Percentiles rank a stretch among this genome's conserved stretches.
These are phyloP conservation scores for Paraconiothyrium sp. DNA, from an alignment of 2,329 filamentous ascomycete species.

Conservation along the genomic window DNA sequence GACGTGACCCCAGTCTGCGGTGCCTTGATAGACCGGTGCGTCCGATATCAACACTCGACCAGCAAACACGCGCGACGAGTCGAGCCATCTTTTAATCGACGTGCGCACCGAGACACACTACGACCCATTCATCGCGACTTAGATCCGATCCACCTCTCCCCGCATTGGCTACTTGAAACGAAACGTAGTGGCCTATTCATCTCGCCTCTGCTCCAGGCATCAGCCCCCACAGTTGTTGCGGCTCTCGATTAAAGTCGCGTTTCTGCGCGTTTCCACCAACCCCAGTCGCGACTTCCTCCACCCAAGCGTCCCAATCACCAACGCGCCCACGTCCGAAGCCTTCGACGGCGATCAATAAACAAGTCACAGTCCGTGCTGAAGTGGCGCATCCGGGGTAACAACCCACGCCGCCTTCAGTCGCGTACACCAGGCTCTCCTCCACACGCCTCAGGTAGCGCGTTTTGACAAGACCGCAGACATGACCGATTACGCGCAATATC, in stretches of 20 bases:
- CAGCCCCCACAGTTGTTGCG: slow-evolving; percentile 41
- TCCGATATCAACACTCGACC: slow-evolving; percentile 39
- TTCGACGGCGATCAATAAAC: slow-evolving; percentile 32
- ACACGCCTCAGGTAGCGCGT: slow-evolving; percentile 34
- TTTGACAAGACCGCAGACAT: slow-evolving; percentile 35
- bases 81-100: slow-evolving; percentile 36
- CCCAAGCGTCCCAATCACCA: slow-evolving; percentile 40
- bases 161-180: slow-evolving; percentile 31
- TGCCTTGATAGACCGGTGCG: slow-evolving; percentile 41
- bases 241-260: slow-evolving; percentile 37
- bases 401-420: slow-evolving; percentile 36
- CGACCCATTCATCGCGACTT: slow-evolving; percentile 30
- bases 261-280: slow-evolving; percentile 31
- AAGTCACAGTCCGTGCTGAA: slow-evolving; percentile 35
- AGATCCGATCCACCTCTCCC: slow-evolving; percentile 33
- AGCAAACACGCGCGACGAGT: slow-evolving; percentile 43
- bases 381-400: slow-evolving; percentile 48
- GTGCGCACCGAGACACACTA: slow-evolving; percentile 23
- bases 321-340: slow-evolving; percentile 23
- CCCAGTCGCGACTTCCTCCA: slow-evolving; percentile 31
- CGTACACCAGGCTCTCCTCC: slow-evolving; percentile 34
- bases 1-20: slow-evolving; percentile 48
- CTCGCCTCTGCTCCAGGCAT: slow-evolving; percentile 44
- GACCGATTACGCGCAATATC: slow-evolving; percentile 62
- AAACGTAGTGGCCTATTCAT: slow-evolving; percentile 44